These are phyloP conservation scores for Yamadazyma sp. DNA, from an alignment of 1,139 yeast species.

Conservation along the genomic window DNA sequence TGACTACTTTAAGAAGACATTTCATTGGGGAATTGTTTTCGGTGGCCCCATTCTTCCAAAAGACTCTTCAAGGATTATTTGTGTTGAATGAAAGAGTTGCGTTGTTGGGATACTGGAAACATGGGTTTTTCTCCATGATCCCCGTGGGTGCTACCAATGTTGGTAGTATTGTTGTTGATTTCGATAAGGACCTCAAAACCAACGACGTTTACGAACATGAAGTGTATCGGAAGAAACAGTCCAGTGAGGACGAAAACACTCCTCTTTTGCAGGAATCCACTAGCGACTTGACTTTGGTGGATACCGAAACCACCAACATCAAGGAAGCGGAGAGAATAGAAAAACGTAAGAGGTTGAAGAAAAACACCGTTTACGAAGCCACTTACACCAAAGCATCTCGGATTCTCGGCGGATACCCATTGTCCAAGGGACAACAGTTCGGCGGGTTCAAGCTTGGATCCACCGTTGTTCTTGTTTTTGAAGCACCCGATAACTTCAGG, in stretches of 20 bases:
- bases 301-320: conserved; percentile 8
- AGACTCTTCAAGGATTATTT: conserved; percentile 80
- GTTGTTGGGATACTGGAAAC: conserved; percentile 90
- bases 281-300: conserved; percentile 6
- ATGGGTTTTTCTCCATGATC: conserved; percentile 97
- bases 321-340: conserved; percentile 4
- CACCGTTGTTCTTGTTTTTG: conserved; percentile 93
- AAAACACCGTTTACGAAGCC: conserved; percentile 91
- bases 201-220: conserved; percentile 68
- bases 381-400: conserved; percentile 80
- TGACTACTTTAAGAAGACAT: conserved; percentile 87
- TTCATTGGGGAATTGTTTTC: conserved; percentile 94
- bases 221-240: conserved; percentile 28
- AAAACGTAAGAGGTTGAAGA: conserved; percentile 45
- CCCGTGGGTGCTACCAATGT: conserved; percentile 99
- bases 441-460: conserved; percentile 97
- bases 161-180: conserved; percentile 88
- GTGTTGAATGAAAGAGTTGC: conserved; percentile 95
- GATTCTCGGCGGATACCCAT: conserved; percentile 84
- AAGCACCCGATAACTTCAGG: conserved; percentile 81
- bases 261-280: conserved; percentile 22
- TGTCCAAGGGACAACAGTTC: conserved; percentile 89
- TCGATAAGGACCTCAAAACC: conserved; percentile 87
- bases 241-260: conserved; percentile 33
- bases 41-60: conserved; percentile 95